Evolutionary conservation across 2,329 filamentous ascomycete species (phyloP).

Genomic region (Colletotrichum plurivorum): DNA sequence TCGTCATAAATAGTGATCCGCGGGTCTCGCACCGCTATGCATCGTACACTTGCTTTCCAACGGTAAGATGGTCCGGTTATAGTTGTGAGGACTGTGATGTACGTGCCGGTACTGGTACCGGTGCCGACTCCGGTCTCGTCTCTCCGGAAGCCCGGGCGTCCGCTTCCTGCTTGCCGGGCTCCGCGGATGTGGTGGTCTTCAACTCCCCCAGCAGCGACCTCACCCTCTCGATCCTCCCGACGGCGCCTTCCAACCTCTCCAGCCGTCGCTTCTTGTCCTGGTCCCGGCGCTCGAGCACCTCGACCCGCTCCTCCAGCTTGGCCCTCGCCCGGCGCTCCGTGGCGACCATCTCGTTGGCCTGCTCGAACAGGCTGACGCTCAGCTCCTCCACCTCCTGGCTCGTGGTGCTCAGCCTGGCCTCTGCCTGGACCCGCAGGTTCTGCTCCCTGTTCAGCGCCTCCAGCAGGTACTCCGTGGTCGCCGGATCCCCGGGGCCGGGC

Average conservation of each 20-base stretch:
- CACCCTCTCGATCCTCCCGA: conserved; percentile 79
- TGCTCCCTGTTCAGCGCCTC: conserved; percentile 77
- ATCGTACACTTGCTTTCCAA: conserved; percentile 9
- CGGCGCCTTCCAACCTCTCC: conserved; percentile 79
- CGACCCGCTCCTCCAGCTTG: conserved; percentile 78
- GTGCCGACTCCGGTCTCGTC: conserved; percentile 16
- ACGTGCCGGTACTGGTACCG: background rate
- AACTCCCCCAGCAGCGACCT: conserved; percentile 68
- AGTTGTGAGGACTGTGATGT: background rate
- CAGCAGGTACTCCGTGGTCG: conserved; percentile 66
- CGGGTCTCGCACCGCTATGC: conserved; percentile 12
- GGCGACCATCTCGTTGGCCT: conserved; percentile 91
- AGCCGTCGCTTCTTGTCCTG: conserved; percentile 77
- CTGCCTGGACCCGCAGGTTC: conserved; percentile 75
- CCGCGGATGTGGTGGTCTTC: conserved; percentile 6
- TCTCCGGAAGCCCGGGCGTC: conserved; percentile 9
- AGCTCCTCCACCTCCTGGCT: conserved; percentile 84
- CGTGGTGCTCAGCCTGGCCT: conserved; percentile 76
- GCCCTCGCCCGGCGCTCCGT: conserved; percentile 79
- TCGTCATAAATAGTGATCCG: conserved; percentile 26
- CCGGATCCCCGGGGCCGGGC: conserved; percentile 43
- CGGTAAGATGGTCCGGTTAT: background rate
- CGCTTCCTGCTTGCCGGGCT: background rate
- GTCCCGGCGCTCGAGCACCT: conserved; percentile 78
- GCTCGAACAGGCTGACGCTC: conserved; percentile 81